Evolutionary conservation across 225 moss, liverwort and hornwort species (phyloP).

Genomic region (Marchantia polymorpha): DNA sequence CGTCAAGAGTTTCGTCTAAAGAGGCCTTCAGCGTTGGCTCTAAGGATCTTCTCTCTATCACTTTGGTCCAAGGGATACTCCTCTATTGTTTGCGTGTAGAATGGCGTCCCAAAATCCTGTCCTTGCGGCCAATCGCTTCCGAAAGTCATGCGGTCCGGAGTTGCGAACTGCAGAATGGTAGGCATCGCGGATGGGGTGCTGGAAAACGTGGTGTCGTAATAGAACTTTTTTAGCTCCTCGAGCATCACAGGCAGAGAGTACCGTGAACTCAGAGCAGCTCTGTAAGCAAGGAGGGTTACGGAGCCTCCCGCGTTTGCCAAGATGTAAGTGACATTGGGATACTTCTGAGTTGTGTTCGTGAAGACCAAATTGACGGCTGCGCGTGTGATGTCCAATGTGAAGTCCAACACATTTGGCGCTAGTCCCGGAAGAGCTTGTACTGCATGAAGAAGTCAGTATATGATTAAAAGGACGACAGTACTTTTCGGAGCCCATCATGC

Average conservation of each 20-base stretch:
- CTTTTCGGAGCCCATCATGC: no score
- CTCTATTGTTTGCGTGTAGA: background rate
- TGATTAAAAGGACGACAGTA: background rate
- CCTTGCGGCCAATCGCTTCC: constrained; percentile 7
- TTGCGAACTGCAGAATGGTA: constrained; percentile 4
- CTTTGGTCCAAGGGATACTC: background rate
- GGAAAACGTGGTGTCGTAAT: constrained; percentile 1
- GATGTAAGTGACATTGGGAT: constrained; percentile 1
- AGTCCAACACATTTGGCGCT: background rate
- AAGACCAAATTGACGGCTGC: constrained; percentile 10
- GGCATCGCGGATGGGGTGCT: constrained; percentile 8
- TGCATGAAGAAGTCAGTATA: background rate
- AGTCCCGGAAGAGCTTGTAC: background rate
- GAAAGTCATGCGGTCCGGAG: background rate
- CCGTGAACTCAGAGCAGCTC: background rate
- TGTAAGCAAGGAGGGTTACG: background rate
- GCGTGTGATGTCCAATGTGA: constrained; percentile 5
- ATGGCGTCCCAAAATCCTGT: background rate
- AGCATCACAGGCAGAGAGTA: background rate
- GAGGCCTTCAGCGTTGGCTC: background rate
- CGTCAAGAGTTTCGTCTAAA: no score
- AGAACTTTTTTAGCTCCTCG: constrained; percentile 5
- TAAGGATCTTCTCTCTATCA: background rate
- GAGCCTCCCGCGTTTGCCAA: background rate
- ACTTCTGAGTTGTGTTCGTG: constrained; percentile 8